These are phyloP conservation scores for Phaeosphaeriaceae sp. DNA, from an alignment of 2,329 filamentous ascomycete genomes.

Conservation along the genomic window DNA sequence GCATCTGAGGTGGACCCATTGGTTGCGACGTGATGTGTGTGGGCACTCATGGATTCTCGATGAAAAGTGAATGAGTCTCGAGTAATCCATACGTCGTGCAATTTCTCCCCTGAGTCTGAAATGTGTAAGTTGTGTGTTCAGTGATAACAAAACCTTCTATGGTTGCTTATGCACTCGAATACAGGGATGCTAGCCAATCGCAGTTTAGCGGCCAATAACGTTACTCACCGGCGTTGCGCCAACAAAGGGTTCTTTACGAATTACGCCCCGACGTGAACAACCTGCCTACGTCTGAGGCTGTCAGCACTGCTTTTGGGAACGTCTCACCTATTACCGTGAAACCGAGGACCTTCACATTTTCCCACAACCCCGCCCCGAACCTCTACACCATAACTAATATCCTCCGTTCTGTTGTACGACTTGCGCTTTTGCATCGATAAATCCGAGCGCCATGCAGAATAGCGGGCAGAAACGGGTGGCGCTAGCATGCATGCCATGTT, in stretches of 20 bases:
- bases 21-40: too few species aligned
- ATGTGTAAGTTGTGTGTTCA: too few species aligned
- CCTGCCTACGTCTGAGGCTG: background rate
- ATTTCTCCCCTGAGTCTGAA: too few species aligned
- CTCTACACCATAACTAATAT: background rate
- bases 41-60: too few species aligned
- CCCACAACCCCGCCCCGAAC: too few species aligned
- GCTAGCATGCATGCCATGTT: conserved; percentile 5
- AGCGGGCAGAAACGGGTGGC: conserved; percentile 2
- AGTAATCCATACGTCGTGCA: too few species aligned
- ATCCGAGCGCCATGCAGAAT: background rate
- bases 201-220: background rate
- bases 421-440: background rate
- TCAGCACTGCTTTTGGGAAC: background rate
- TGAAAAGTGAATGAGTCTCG: too few species aligned
- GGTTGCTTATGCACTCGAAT: too few species aligned
- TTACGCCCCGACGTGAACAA: background rate
- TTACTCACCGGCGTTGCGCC: background rate
- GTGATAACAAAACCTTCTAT: too few species aligned
- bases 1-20: too few species aligned
- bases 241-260: background rate
- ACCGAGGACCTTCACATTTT: background rate
- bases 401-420: background rate
- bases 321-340: background rate
- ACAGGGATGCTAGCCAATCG: too few species aligned